Base-by-base conservation (phyloP, 805 yeast species). In the Ogataea paradorogensis region DNA sequence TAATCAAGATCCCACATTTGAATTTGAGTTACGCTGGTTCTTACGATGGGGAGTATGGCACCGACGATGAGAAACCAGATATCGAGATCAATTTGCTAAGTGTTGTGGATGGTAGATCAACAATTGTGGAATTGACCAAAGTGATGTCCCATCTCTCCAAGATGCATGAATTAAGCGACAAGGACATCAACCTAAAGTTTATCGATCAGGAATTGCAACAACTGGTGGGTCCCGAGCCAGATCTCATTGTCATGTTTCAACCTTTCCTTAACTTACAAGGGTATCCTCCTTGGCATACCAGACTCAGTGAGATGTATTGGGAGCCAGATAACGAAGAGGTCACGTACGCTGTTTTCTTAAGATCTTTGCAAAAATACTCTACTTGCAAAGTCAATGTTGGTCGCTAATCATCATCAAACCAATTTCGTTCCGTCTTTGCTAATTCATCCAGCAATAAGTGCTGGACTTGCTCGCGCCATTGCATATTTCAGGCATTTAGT, bases 211-310 rank as follows among this genome's bases (percentile, higher is more conserved):
- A 84, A 56, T 69, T 84, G 46, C 69, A 70, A 27, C 86, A 80
- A 51, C 68, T 88, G 38, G 93, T 89, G 11, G 93, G 96, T 1
- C 73, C 71, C n/a, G 99, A 93, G 59, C 98, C 99, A 0, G 99
- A 93, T 59, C 71, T 93, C 47, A 68, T 93, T 33, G 69, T 93
- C 22, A 66, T 85, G 38, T 93, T 91, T 60, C 88, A 88, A 15
- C 95, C 97, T n/a, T 70, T 73, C 9, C 69, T 93, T 47, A 95
- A 89, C 59, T 72, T 93, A 35, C 95, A 89, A 62, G 97, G 95
- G 13, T 93, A 82, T 61, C 98, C 98, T 15, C 99, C 99, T 21
- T 93, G 99, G 99, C 98, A 91, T 58, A 78, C 88, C 25, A 76
- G 99, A 47, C 73, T 95, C 38, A 77, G 89, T 6, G 99, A 93